These are phyloP conservation scores for Suillus paluster DNA, from an alignment of 768 basidiomycete species.

Conservation along the genomic window DNA sequence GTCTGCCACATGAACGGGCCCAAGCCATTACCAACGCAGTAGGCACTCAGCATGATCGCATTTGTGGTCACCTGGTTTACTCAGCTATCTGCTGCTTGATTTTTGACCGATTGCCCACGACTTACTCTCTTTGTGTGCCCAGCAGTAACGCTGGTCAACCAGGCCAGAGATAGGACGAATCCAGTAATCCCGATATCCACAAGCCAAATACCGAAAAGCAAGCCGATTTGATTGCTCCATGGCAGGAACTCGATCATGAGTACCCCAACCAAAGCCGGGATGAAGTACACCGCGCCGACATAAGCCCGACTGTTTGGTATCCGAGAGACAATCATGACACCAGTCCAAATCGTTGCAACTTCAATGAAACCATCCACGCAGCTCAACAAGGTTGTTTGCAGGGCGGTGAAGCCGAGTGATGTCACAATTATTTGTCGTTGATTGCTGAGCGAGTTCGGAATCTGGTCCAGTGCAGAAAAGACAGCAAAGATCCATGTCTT, in stretches of 20 bases:
- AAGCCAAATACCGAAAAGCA: constrained; percentile 51
- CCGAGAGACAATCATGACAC: constrained; percentile 60
- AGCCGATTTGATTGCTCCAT: constrained; percentile 66
- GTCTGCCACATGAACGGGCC: constrained; percentile 83
- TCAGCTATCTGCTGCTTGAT: background rate
- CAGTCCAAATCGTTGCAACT: constrained; percentile 72
- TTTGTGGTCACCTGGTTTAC: constrained; percentile 43
- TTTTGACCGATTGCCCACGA: background rate
- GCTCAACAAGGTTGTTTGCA: constrained; percentile 72
- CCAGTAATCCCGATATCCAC: constrained; percentile 56
- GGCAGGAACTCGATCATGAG: constrained; percentile 68
- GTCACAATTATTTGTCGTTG: constrained; percentile 67
- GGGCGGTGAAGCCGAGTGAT: constrained; percentile 63
- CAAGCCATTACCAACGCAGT: constrained; percentile 67
- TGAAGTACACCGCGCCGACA: constrained; percentile 59
- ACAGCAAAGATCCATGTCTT: constrained; percentile 82
- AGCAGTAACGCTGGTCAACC: constrained; percentile 67
- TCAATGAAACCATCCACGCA: constrained; percentile 70
- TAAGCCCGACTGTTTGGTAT: constrained; percentile 65
- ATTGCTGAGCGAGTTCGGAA: constrained; percentile 71
- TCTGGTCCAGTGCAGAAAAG: constrained; percentile 61
- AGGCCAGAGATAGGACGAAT: constrained; percentile 64
- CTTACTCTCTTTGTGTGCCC: constrained; percentile 78
- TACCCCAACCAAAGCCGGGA: constrained; percentile 68
- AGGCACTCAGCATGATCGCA: constrained; percentile 75